phyloP scores from a whole-genome alignment of 2,329 filamentous ascomycete genomes.

The Teratosphaeria gauchensis region DNA sequence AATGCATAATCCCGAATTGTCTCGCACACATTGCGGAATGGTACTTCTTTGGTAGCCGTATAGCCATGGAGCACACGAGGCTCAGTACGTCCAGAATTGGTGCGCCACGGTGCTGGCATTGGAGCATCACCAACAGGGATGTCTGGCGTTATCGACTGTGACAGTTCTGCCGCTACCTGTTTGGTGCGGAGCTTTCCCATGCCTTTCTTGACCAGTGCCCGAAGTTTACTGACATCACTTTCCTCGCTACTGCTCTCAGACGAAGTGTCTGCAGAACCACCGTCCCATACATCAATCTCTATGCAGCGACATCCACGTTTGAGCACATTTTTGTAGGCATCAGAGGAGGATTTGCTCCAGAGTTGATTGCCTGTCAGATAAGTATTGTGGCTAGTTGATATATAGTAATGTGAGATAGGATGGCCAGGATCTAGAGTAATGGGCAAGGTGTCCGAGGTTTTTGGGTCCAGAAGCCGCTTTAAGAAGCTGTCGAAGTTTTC shows the following conservation, averaged over 20 bases:
- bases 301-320: slow-evolving; percentile 75
- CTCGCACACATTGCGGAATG: slow-evolving; percentile 77
- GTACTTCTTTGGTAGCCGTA: slow-evolving; percentile 75
- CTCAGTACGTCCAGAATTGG: slow-evolving; percentile 13
- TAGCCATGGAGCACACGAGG: slow-evolving; percentile 37
- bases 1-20: slow-evolving; percentile 75
- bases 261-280: slow-evolving; percentile 26
- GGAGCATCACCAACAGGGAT: slow-evolving; percentile 1
- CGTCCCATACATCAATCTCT: slow-evolving; percentile 93
- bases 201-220: too few species aligned
- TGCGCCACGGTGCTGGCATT: slow-evolving; percentile 23
- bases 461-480: slow-evolving; percentile 26
- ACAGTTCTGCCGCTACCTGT: too few species aligned
- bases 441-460: slow-evolving; percentile 10
- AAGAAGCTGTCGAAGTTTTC: slow-evolving; percentile 33
- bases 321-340: slow-evolving; percentile 64
- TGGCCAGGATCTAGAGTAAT: slow-evolving; percentile 19
- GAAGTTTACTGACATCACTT: too few species aligned
- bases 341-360: slow-evolving; percentile 63
- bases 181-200: too few species aligned
- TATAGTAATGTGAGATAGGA: slow-evolving; percentile 81
- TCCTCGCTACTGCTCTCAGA: too few species aligned
- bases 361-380: slow-evolving; percentile 84
- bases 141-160: neutral
- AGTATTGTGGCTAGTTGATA: slow-evolving; percentile 91